Evolutionary conservation across 306 rosid species (phyloP).

Genomic region (Acacia melanoxylon): DNA sequence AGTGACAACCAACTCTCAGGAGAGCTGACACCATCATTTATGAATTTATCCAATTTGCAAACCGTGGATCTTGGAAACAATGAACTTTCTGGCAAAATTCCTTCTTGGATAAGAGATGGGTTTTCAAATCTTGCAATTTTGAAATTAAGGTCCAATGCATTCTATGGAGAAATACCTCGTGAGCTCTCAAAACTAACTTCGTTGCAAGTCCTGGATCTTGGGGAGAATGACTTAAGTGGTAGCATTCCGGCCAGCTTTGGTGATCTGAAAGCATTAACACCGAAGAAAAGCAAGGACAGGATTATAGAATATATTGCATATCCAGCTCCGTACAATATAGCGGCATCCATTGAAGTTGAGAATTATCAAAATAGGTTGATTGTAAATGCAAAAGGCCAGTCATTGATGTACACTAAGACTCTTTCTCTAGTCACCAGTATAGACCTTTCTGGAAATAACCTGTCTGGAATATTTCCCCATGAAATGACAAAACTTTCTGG

Average conservation of each 20-base stretch:
- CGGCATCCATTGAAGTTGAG: background rate
- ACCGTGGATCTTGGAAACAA: conserved; percentile 47
- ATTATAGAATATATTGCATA: background rate
- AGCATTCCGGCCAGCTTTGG: conserved; percentile 41
- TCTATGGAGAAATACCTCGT: conserved; percentile 36
- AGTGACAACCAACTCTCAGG: conserved; percentile 37
- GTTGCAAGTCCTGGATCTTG: conserved; percentile 49
- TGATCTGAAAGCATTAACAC: conserved; percentile 29
- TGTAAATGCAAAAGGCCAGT: conserved; percentile 17
- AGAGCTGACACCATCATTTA: conserved; percentile 39
- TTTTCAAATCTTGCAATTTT: conserved; percentile 34
- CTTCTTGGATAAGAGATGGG: conserved; percentile 40
- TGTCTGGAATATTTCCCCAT: conserved; percentile 39
- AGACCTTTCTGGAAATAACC: conserved; percentile 49
- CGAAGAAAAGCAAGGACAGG: background rate
- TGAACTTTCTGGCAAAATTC: conserved; percentile 31
- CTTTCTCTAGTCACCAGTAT: conserved; percentile 47
- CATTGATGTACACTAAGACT: conserved; percentile 23
- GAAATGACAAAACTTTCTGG: conserved; percentile 45
- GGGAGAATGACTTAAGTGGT: conserved; percentile 37
- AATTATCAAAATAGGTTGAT: conserved; percentile 34
- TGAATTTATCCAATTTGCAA: conserved; percentile 41
- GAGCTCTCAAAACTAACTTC: conserved; percentile 39
- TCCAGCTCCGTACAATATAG: background rate
- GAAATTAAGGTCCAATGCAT: conserved; percentile 46